phyloP scores from a whole-genome alignment of 805 yeast species.

The Yarrowia sp. region DNA sequence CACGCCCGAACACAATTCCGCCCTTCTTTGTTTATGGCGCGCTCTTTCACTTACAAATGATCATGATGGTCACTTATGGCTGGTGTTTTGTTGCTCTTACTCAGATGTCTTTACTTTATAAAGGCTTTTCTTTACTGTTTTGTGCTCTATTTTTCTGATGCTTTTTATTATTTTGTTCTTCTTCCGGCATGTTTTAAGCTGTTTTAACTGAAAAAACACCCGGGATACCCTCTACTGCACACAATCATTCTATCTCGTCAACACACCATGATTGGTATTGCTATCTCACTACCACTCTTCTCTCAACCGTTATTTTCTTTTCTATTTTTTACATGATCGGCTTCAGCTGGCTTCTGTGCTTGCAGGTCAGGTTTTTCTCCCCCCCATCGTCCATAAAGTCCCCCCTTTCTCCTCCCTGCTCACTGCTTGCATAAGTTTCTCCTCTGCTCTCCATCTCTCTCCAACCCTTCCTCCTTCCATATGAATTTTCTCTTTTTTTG shows the following conservation, averaged over 20 bases:
- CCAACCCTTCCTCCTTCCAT: background rate
- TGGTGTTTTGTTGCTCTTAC: conserved; percentile 13
- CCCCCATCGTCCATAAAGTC: too few relatives aligned
- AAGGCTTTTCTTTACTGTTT: background rate
- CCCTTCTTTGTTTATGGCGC: background rate
- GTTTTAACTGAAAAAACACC: background rate
- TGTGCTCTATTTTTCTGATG: background rate
- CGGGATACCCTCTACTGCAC: conserved; percentile 1
- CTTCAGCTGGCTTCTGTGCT: background rate
- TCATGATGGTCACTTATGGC: background rate
- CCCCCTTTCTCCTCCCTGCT: too few relatives aligned
- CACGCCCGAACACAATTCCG: background rate
- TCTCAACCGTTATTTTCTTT: background rate
- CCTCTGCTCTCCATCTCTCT: too few relatives aligned
- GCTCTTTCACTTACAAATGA: too few relatives aligned
- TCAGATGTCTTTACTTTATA: conserved; percentile 8
- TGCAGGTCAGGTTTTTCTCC: too few relatives aligned
- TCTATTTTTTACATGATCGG: background rate
- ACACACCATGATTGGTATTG: background rate
- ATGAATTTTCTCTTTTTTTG: background rate
- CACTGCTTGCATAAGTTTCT: too few relatives aligned
- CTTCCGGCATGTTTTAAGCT: conserved; percentile 4
- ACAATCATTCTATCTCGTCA: too few relatives aligned
- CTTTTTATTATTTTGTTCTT: background rate
- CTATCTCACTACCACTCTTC: background rate